Conservation (phyloP, 345 rosid species). For the Eutrema heterophyllum region DNA sequence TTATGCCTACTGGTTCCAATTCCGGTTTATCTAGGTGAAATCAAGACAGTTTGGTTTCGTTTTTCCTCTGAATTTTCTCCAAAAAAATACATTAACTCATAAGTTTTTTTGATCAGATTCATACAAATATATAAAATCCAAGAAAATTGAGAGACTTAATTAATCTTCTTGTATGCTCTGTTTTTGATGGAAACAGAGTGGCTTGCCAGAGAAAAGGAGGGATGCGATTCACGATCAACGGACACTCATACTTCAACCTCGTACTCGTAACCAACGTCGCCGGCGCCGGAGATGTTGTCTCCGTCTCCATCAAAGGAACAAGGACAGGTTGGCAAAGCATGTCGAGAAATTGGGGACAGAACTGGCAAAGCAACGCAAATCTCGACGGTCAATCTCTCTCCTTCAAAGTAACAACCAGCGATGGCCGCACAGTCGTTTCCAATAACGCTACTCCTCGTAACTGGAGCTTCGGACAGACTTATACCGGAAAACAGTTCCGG, state of each 20-base stretch:
- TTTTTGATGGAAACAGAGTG: conserved; percentile 35
- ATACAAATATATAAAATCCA: no score
- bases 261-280: conserved; percentile 55
- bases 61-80: no score
- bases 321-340: conserved; percentile 45
- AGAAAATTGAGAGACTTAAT: no score
- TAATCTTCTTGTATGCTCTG: no score
- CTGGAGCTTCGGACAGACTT: conserved; percentile 60
- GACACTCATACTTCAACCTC: conserved; percentile 66
- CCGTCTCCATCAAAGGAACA: conserved; percentile 46
- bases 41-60: no score
- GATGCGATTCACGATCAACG: conserved; percentile 54
- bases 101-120: no score
- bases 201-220: conserved; percentile 46
- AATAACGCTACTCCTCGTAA: conserved; percentile 39
- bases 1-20: no score
- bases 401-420: conserved; percentile 51
- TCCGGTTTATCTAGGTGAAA: no score
- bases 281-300: conserved; percentile 51
- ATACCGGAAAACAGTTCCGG: conserved; percentile 45
- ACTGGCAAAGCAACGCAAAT: conserved; percentile 57
- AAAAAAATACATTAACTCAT: no score
- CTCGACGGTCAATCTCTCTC: conserved; percentile 58
- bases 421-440: conserved; percentile 42
- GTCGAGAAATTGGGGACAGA: conserved; percentile 67